phyloP scores from a whole-genome alignment of 1,284 basidiomycete genomes.

The Trametes polyzona region DNA sequence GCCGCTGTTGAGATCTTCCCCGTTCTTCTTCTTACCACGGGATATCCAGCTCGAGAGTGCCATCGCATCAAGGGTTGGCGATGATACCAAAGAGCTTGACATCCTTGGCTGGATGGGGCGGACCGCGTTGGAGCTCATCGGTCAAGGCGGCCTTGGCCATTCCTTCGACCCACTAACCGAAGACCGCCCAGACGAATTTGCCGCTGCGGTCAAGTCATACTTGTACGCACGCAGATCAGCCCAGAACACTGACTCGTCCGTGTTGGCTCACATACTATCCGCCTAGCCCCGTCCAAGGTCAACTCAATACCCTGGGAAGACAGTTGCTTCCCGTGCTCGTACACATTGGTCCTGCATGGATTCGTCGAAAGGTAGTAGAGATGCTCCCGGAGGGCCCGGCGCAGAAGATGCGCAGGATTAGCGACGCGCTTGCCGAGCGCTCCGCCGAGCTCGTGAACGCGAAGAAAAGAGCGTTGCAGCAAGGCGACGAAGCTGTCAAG shows the following conservation, averaged over 20 bases:
- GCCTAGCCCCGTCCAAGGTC: background rate
- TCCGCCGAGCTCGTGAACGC: conserved; percentile 7
- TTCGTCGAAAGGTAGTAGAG: conserved; percentile 20
- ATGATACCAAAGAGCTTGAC: conserved; percentile 30
- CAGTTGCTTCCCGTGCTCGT: background rate
- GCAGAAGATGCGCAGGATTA: conserved; percentile 12
- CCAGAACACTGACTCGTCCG: background rate
- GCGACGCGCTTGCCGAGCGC: conserved; percentile 4
- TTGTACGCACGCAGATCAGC: background rate
- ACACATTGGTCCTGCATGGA: conserved; percentile 6
- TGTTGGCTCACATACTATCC: background rate
- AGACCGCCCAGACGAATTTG: conserved; percentile 1
- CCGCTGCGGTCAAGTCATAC: background rate
- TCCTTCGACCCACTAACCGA: conserved; percentile 37
- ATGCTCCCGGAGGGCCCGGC: conserved; percentile 20
- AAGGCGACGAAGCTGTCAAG: conserved; percentile 12
- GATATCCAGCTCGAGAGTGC: conserved; percentile 27
- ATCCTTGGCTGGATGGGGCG: conserved; percentile 38
- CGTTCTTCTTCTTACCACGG: too few relatives aligned
- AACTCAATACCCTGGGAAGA: background rate
- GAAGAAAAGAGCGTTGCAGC: conserved; percentile 14
- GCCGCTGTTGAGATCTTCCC: background rate
- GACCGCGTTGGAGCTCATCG: conserved; percentile 40
- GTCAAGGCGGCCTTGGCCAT: conserved; percentile 40
- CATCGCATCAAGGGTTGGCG: conserved; percentile 18